Conservation (phyloP, 2,329 filamentous ascomycete genomes). For the Chrysoporthe deuterocubensis region DNA sequence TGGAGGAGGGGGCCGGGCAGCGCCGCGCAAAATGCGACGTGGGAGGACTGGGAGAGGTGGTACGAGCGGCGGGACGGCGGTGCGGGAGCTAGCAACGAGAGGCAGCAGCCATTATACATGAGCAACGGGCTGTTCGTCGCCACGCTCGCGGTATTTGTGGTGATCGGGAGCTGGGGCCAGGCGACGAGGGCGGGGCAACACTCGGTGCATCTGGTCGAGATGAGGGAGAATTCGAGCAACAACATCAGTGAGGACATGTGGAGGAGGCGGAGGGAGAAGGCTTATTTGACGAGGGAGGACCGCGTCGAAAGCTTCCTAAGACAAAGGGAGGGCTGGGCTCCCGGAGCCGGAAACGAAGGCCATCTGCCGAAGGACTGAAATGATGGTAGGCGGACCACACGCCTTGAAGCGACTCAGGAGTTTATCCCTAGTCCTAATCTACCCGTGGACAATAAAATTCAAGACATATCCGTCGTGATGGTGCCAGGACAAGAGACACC, state of each 20-base stretch:
- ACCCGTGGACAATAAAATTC: too few species aligned
- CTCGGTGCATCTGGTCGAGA: conserved; percentile 66
- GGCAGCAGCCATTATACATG: conserved; percentile 66
- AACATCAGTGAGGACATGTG: conserved; percentile 66
- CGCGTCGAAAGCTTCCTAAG: conserved; percentile 79
- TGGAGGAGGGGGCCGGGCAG: conserved; percentile 56
- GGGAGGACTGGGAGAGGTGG: conserved; percentile 97
- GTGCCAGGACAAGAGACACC: conserved; percentile 8
- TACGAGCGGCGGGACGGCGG: conserved; percentile 57
- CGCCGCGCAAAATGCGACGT: conserved; percentile 78
- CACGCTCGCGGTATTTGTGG: conserved; percentile 70
- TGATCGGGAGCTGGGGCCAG: conserved; percentile 74
- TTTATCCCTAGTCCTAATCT: background rate
- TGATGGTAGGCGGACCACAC: background rate
- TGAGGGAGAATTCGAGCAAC: conserved; percentile 67
- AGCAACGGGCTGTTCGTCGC: conserved; percentile 79
- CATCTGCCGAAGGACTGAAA: conserved; percentile 21
- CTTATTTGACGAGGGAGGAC: conserved; percentile 60
- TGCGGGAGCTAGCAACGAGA: conserved; percentile 36
- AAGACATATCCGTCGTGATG: background rate
- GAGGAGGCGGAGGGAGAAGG: conserved; percentile 56
- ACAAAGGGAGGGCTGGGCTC: conserved; percentile 61
- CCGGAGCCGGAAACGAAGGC: conserved; percentile 23
- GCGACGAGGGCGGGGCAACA: conserved; percentile 69
- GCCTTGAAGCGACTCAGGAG: background rate